Evolutionary conservation across 768 basidiomycete genomes (phyloP).

Genomic region (Lactifluus echinatus): DNA sequence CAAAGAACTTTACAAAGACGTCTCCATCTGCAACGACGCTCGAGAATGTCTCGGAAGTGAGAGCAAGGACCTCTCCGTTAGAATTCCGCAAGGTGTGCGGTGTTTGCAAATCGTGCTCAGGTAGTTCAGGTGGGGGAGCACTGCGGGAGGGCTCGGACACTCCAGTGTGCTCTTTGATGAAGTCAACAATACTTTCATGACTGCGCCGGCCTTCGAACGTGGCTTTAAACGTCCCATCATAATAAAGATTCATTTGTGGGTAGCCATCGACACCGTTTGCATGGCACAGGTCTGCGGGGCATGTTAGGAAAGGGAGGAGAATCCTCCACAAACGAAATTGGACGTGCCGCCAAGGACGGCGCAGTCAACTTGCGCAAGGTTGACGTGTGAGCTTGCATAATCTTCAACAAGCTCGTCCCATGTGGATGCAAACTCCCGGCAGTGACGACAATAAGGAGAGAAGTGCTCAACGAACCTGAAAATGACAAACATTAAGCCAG

Average conservation of each 20-base stretch:
- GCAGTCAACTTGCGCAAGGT: conserved; percentile 78
- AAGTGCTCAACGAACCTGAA: conserved; percentile 75
- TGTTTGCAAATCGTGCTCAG: conserved; percentile 28
- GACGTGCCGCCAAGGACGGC: conserved; percentile 63
- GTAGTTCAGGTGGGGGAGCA: conserved; percentile 24
- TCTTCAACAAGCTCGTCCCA: conserved; percentile 64
- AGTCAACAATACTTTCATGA: conserved; percentile 45
- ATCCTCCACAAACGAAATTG: not conserved
- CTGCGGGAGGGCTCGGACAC: conserved; percentile 19
- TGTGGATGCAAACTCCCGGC: conserved; percentile 68
- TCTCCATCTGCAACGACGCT: conserved; percentile 38
- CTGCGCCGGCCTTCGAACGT: conserved; percentile 48
- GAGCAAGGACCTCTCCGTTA: conserved; percentile 31
- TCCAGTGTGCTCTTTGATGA: conserved; percentile 40
- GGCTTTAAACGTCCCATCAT: conserved; percentile 52
- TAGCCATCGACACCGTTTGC: conserved; percentile 62
- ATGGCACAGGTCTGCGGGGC: conserved; percentile 61
- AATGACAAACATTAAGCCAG: not conserved
- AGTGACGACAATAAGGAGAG: conserved; percentile 81
- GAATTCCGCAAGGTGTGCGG: conserved; percentile 28
- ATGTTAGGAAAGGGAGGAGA: not conserved
- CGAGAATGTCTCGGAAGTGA: conserved; percentile 42
- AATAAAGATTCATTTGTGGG: conserved; percentile 68
- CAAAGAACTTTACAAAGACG: conserved; percentile 74
- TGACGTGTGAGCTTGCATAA: conserved; percentile 41